Evolutionary conservation across 2,329 filamentous ascomycete genomes (phyloP), one percentile per base, ranked within the genome.

Genomic region (Elsinoe arachidis): DNA sequence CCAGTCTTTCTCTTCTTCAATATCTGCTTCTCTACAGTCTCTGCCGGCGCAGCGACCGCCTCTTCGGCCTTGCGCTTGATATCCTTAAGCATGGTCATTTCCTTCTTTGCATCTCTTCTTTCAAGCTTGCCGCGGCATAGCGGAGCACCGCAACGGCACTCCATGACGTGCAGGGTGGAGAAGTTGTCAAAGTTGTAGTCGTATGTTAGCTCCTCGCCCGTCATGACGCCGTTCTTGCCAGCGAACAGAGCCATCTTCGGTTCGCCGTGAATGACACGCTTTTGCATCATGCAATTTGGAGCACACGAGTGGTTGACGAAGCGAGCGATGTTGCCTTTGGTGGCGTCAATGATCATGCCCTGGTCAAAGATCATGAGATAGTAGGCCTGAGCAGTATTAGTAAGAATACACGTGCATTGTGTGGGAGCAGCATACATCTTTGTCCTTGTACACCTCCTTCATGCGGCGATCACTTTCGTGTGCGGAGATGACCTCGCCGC

Each of bases 281-380:
- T 97, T 67, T 95, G 90, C 91, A 99, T 97, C 44, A 64, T 64
- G 73, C 92, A 97, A 69, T 99, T 99, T 2, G 93, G 93, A 58
- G 88, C 86, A 73, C 93, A 99, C 15, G 90, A 96, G 71, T 99
- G 93, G 69, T 99, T 99, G 70, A 99, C 91, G 71, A 99, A 99
- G 57, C 93, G 87, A 66, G 93, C 92, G 72, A 97, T 95, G 63
- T 89, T 95, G 66, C 93, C 93, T 57, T 89, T 90, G 26, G 91
- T 96, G 34, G 92, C 93, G 74, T 99, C 93, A 63, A 99, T 95
- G 66, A 97, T 95, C 84, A 97, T 93, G 72, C 95, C 93, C 71
- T 96, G 90, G 68, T 97, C 91, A 69, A 97, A 96, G 57, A 90
- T 90, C 93, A 99, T 99, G 52, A 99, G 78, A 71, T 99, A 99